Percentiles rank a stretch among this genome's conserved stretches.
These are phyloP conservation scores for Fusarium sarcochroum DNA, from an alignment of 2,329 filamentous ascomycete genomes.

Conservation along the genomic window DNA sequence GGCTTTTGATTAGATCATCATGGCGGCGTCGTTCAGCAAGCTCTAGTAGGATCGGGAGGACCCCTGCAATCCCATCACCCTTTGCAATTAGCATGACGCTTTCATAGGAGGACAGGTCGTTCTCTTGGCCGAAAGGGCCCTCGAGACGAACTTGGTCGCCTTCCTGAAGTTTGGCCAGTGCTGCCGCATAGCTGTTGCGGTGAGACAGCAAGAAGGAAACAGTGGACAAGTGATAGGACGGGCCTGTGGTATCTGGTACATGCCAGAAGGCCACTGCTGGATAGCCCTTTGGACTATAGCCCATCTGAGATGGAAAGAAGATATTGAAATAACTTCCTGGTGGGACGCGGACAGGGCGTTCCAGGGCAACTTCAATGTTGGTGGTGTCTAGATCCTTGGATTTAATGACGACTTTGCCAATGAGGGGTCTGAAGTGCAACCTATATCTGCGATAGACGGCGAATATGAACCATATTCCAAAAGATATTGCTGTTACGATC, in stretches of 20 bases:
- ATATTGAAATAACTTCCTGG: slow-evolving; percentile 20
- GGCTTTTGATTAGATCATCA: slow-evolving; percentile 1
- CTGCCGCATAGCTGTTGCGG: neutral
- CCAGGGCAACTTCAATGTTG: slow-evolving; percentile 12
- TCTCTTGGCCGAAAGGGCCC: slow-evolving; percentile 6
- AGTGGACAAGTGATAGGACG: neutral
- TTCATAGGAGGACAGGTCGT: slow-evolving; percentile 4
- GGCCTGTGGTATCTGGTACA: neutral
- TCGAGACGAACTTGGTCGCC: slow-evolving; percentile 10
- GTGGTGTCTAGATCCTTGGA: slow-evolving; percentile 1
- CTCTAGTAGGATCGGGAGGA: neutral
- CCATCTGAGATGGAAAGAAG: slow-evolving; percentile 12
- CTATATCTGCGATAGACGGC: neutral
- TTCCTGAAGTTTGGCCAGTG: slow-evolving; percentile 1
- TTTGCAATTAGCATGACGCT: slow-evolving; percentile 23
- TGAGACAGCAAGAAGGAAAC: slow-evolving; percentile 15
- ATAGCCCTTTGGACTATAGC: too few relatives aligned
- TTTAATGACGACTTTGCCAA: neutral
- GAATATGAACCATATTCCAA: neutral
- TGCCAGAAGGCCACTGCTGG: slow-evolving; percentile 12
- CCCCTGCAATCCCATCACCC: slow-evolving; percentile 12
- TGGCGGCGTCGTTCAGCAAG: slow-evolving; percentile 12
- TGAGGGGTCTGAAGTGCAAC: slow-evolving; percentile 2
- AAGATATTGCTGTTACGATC: slow-evolving; percentile 1
- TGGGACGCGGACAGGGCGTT: neutral